Percentiles rank a stretch among this genome's conserved stretches.
phyloP scores from a whole-genome alignment of 2,329 filamentous ascomycete genomes.

The Paecilomyces sp. region DNA sequence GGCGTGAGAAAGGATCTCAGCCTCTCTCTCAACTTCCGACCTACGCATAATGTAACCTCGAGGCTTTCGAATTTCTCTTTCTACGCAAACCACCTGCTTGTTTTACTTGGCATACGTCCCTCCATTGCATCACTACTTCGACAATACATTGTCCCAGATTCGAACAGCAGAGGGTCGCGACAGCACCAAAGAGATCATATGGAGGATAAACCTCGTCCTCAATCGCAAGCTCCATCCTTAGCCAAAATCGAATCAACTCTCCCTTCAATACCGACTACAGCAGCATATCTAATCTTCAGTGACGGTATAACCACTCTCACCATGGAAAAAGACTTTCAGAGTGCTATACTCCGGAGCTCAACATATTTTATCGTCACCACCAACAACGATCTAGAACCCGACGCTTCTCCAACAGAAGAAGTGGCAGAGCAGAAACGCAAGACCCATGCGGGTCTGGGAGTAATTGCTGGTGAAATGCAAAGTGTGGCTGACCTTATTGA shows the following conservation, averaged over 20 bases:
- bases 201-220: background rate
- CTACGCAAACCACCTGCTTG: slow-evolving; percentile 43
- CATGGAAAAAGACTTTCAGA: slow-evolving; percentile 50
- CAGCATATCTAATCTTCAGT: slow-evolving; percentile 52
- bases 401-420: slow-evolving; percentile 10
- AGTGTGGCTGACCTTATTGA: slow-evolving; percentile 20
- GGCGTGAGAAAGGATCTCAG: slow-evolving; percentile 41
- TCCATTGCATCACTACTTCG: slow-evolving; percentile 49
- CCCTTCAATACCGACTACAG: slow-evolving; percentile 38
- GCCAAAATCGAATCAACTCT: slow-evolving; percentile 25
- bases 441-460: slow-evolving; percentile 11
- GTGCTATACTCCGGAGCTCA: slow-evolving; percentile 39
- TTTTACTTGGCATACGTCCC: slow-evolving; percentile 47
- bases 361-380: slow-evolving; percentile 49
- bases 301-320: slow-evolving; percentile 41
- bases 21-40: slow-evolving; percentile 46
- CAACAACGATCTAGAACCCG: slow-evolving; percentile 44
- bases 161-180: slow-evolving; percentile 7
- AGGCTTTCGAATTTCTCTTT: slow-evolving; percentile 31
- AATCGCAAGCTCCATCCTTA: slow-evolving; percentile 5
- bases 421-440: slow-evolving; percentile 11
- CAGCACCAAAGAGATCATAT: background rate
- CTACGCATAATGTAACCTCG: slow-evolving; percentile 38
- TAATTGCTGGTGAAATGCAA: slow-evolving; percentile 9
- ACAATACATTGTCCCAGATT: slow-evolving; percentile 30